Percentiles rank a stretch among this genome's conserved stretches.
phyloP scores from a whole-genome alignment of 768 basidiomycete species.

The Tubosaeta sp. region DNA sequence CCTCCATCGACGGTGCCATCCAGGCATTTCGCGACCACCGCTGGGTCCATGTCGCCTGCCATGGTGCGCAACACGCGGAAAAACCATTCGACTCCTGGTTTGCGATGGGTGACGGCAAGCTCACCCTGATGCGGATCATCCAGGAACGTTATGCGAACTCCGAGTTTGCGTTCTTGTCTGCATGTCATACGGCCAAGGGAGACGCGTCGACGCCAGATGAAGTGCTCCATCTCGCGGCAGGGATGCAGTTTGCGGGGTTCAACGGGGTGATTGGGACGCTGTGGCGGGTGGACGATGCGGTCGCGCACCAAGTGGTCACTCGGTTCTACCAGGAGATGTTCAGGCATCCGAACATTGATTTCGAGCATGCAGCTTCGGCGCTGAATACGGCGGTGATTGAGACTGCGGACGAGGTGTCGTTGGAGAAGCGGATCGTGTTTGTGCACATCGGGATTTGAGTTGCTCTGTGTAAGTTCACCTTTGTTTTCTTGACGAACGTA shows the following conservation, averaged over 20 bases:
- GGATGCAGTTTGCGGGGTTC: not conserved
- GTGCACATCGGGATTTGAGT: not conserved
- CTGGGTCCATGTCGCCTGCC: not conserved
- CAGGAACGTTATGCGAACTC: not conserved
- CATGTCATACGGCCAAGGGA: not conserved
- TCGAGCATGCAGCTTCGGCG: not conserved
- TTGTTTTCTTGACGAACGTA: too few species aligned
- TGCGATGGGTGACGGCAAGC: not conserved
- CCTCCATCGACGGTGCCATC: not conserved
- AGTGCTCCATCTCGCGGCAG: not conserved
- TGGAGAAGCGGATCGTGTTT: not conserved
- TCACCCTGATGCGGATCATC: not conserved
- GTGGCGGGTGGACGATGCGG: not conserved
- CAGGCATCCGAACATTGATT: not conserved
- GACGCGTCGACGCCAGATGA: not conserved
- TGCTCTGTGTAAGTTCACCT: too few species aligned
- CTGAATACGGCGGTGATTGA: not conserved
- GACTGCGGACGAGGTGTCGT: not conserved
- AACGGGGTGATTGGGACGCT: not conserved
- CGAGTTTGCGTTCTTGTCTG: not conserved
- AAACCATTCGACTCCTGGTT: not conserved
- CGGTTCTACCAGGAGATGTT: not conserved
- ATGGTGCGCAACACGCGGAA: not conserved
- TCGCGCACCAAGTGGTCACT: not conserved
- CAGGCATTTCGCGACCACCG: not conserved